Evolutionary conservation across 1,284 basidiomycete species (phyloP), one percentile per base, ranked within the genome.

Genomic region (Ustilago nuda): DNA sequence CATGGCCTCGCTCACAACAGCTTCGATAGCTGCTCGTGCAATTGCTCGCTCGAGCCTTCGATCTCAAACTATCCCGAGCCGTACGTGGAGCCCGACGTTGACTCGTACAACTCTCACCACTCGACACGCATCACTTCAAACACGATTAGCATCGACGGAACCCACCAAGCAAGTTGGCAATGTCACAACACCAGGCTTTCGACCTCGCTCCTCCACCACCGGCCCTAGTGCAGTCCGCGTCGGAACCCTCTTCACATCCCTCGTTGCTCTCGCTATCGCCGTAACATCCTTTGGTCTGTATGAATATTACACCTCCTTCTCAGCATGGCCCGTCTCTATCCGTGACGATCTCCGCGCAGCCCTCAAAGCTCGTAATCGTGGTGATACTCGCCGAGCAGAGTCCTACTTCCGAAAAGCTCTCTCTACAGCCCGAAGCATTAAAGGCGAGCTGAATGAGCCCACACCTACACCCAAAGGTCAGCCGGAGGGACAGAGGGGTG

Each of bases 261-360:
- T 85, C 30, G 73, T 78, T 19, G 67, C 79, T 1, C 66, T 84
- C 8, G 85, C 81, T 7, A 50, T 86, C 17, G 80, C 68, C 6
- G 72, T 81, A 4, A 86, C 86, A 4, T 66, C 67, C 8, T 81
- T 82, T 30, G 85, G 86, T 11, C 64, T 86, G 41, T 85, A 82
- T 60, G 76, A 83, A 50, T 86, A 81, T 66, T 85, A 83, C 65
- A 76, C 73, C 23, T 81, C 85, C 13, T 84, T 86, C 68, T 75
- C 66, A 33, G 81, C 82, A 32, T 86, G 85, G 84, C 86, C 86
- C 13, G 61, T 70, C 4, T 76, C 81, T 56, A 63, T 86, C 17
- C 80, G 85, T 8, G 80, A 79, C 32, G 80, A 85, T 45, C 67
- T 86, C 9, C 78, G 86, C 2, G 74, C 80, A 15, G 85, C 84